Conservation (phyloP, 805 yeast genomes). For the Starmerella potacharoeniae region DNA sequence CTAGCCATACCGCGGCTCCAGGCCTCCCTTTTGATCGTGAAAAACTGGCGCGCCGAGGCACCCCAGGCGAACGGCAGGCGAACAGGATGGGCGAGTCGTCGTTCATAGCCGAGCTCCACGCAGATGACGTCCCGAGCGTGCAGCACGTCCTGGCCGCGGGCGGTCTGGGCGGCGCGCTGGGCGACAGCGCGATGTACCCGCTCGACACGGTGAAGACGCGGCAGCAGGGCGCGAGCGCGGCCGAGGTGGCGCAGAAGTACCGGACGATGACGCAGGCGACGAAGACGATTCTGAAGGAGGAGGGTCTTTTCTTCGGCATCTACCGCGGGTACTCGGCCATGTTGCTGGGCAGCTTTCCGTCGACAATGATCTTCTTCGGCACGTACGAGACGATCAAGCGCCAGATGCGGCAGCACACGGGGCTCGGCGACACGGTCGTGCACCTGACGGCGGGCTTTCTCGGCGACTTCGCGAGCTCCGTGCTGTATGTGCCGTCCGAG, state of each 20-base stretch:
- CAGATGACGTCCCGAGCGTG: constrained; percentile 19
- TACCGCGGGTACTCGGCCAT: constrained; percentile 93
- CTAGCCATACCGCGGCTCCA: constrained; percentile 6
- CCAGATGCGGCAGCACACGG: constrained; percentile 47
- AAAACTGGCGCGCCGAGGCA: constrained; percentile 5
- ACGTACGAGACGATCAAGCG: constrained; percentile 80
- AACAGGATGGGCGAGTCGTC: constrained; percentile 13
- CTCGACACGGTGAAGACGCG: constrained; percentile 93
- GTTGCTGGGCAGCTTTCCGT: constrained; percentile 74
- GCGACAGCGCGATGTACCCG: constrained; percentile 90
- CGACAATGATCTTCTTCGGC: constrained; percentile 87
- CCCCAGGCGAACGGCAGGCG: constrained; percentile 1
- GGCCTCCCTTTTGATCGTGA: constrained; percentile 1
- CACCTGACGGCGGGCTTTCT: constrained; percentile 77
- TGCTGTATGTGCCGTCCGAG: constrained; percentile 90
- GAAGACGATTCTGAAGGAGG: constrained; percentile 61
- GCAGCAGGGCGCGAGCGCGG: constrained; percentile 83
- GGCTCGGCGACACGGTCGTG: constrained; percentile 64
- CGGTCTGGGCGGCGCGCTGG: constrained; percentile 87
- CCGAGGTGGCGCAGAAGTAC: constrained; percentile 40
- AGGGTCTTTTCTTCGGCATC: constrained; percentile 73
- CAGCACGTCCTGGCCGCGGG: constrained; percentile 57
- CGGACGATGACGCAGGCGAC: constrained; percentile 67
- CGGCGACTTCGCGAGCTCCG: constrained; percentile 85
- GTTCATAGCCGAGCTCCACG: constrained; percentile 14